These are phyloP conservation scores for Corrigiola litoralis DNA, from an alignment of 179 eudicot species.

Conservation along the genomic window DNA sequence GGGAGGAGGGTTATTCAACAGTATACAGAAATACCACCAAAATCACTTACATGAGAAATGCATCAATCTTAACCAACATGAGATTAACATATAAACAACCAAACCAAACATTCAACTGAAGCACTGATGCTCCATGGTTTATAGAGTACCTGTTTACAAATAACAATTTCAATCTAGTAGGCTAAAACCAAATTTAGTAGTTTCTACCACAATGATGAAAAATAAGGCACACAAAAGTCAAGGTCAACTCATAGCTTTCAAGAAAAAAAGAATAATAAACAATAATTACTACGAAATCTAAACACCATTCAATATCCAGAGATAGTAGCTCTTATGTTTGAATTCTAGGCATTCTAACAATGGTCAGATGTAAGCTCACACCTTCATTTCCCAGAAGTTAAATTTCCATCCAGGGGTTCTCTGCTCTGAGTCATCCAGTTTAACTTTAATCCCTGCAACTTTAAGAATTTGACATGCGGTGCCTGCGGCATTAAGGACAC, in stretches of 20 bases:
- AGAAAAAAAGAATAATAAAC: neutral
- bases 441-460: constrained; percentile 72
- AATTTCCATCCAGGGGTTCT: constrained; percentile 98
- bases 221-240: neutral
- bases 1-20: too few species aligned
- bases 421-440: constrained; percentile 89
- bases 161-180: neutral
- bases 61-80: neutral
- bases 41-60: neutral
- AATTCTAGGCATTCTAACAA: constrained; percentile 1
- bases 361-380: constrained; percentile 17
- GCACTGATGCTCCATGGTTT: neutral
- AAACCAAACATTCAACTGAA: neutral
- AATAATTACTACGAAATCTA: too few species aligned
- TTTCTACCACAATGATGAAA: too few species aligned
- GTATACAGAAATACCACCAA: too few species aligned
- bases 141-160: neutral
- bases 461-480: constrained; percentile 54
- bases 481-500: constrained; percentile 66
- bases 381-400: constrained; percentile 99
- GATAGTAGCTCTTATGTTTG: too few species aligned
- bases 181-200: too few species aligned
- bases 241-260: neutral
- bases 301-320: too few species aligned
- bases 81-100: neutral